Conservation (phyloP, 208 protist genomes). For the Leptomonas pyrrhocoris region DNA sequence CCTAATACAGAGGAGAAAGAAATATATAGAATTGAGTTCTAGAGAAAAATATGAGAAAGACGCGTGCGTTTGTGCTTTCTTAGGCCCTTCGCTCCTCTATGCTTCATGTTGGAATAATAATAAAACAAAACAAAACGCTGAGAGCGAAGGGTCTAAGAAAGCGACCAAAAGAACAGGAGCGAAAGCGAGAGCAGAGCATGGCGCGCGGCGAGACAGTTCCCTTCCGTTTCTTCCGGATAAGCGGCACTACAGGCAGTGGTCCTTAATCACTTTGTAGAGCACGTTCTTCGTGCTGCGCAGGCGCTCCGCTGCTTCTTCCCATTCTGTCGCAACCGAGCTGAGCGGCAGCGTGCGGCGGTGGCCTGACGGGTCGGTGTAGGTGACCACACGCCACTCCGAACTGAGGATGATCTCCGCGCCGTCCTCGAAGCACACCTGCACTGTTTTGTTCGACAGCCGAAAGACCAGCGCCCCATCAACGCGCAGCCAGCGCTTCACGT, state of each 20-base stretch:
- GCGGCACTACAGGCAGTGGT: conserved; percentile 35
- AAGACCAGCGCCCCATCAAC: conserved; percentile 95
- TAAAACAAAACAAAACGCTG: too few relatives aligned
- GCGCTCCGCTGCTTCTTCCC: conserved; percentile 38
- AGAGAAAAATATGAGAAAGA: not conserved
- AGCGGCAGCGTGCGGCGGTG: conserved; percentile 51
- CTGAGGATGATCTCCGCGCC: conserved; percentile 93
- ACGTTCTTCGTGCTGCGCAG: conserved; percentile 45
- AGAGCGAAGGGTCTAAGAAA: too few relatives aligned
- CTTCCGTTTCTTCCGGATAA: not conserved
- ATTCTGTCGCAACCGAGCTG: conserved; percentile 35
- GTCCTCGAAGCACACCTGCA: conserved; percentile 97
- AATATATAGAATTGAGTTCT: not conserved
- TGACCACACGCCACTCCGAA: conserved; percentile 87
- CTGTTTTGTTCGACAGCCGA: conserved; percentile 93
- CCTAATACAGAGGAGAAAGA: conserved; percentile 1
- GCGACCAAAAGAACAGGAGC: too few relatives aligned
- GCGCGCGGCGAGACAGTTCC: too few relatives aligned
- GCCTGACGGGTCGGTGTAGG: conserved; percentile 67
- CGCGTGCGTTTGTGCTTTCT: too few relatives aligned
- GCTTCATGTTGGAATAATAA: too few relatives aligned
- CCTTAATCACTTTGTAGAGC: conserved; percentile 41
- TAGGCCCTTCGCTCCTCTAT: too few relatives aligned
- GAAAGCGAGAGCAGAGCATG: too few relatives aligned
- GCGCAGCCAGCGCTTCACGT: conserved; percentile 96